Base-by-base conservation (phyloP, 371 early-diverging fungal species). In the Blyttiomyces sp. region DNA sequence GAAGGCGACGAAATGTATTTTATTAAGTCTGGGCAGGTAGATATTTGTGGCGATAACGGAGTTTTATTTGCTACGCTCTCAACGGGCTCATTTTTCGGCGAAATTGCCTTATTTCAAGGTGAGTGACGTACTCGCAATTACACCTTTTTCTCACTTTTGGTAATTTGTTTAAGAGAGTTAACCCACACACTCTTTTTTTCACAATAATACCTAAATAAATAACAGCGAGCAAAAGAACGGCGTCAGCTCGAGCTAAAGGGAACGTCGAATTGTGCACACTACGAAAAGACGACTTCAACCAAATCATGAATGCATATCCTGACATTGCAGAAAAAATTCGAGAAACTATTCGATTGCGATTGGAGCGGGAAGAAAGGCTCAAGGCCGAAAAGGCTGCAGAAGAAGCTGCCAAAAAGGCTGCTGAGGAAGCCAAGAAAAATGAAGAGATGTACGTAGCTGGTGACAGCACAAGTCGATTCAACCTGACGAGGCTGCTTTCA, bases 1-100 rank as follows among this genome's bases (percentile, higher is more conserved):
- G 73, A 72, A n/a, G 73, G 64, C 0, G 63, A 63, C 3, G 72
- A 72, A 49, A 72, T 72, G 73, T 72, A 52, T 42, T 72, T 72
- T 43, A 64, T 72, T 31, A 69, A 72, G 39, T 58, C 43, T 16
- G 73, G 73, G 24, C 24, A 51, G 39, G 73, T 72, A 16, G 63
- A 66, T 19, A 69, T 72, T 31, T 59, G 57, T 24, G 57, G 64
- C 24, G 64, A 61, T 5, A 48, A 58, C 11, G 69, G 63, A 13
- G 11, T 33, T 1, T 43, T 61, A 5, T 69, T 72, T 35, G 63
- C 42, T 0, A 72, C 66, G 5, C 49, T 72, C 13, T 24, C 55
- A 3, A 33, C 54, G 1, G 73, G 73, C 0, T 53, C 58, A n/a
- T 72, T 69, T 32, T 72, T 72, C 60, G 73, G 69, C 13, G 72